Evolutionary conservation across 208 protist genomes (phyloP), one percentile per base, ranked within the genome.

Genomic region (Herpetomonas tarakana): DNA sequence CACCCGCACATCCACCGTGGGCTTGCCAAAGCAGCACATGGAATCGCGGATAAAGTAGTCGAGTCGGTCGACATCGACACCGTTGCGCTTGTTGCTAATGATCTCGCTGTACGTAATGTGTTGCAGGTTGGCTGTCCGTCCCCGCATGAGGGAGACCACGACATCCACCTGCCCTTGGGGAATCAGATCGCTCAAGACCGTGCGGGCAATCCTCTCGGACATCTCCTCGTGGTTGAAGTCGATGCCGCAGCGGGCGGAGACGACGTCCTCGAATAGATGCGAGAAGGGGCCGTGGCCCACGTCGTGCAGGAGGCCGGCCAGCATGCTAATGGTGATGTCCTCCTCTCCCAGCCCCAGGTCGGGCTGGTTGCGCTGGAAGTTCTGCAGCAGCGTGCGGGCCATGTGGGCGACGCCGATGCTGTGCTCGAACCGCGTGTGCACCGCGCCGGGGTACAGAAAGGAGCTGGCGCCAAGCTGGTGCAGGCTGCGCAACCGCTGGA

Each of bases 41-140:
- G 86, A 92, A 65, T 99, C 98, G 46, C 98, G 85, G 4, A 92
- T 78, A 30, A 99, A 86, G 68, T 99, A 99, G 71, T 99, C 98
- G 12, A 98, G 84, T 45, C 97, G 95, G 59, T 99, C 98, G 38
- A 99, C 97, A 66, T 99, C 98, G 39, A 99, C 83, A 35, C 88
- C 92, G 63, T 96, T 98, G 18, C 93, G 81, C 59, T 94, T 88
- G 82, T 96, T 96, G 68, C 76, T 87, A 61, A 96, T 76, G 52
- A 96, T 81, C 41, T 92, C 81, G 31, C 73, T 71, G 64, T 93
- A 92, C 14, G 71, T 68, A 38, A 86, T 63, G 7, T 63, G 44
- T 12, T 61, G 50, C 41, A 41, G 35, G 14, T 41, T 14, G n/a
- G 53, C 54, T 1, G 68, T 35, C 30, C 31, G 51, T 29, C 88